A percentile compares a stretch with the other conserved stretches of the same genome.
phyloP scores from a whole-genome alignment of 495 filamentous ascomycete species.

The Cairneyella variabilis region DNA sequence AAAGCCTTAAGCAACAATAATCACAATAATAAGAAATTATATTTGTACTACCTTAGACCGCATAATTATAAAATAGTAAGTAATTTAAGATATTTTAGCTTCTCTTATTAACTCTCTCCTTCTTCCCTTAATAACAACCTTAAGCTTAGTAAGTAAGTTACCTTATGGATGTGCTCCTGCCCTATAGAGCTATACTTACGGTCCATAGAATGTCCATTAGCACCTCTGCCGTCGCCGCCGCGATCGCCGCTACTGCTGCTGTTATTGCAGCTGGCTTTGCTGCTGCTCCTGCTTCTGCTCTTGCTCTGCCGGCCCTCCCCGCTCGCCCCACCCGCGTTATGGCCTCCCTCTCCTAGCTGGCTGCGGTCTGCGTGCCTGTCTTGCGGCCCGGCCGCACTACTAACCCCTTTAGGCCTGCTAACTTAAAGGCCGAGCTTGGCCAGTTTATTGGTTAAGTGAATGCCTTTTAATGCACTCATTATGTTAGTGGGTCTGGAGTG shows the following conservation, averaged over 20 bases:
- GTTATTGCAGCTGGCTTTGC: neutral
- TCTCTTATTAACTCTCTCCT: too few relatives aligned
- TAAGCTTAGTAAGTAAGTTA: too few relatives aligned
- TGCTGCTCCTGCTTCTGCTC: neutral
- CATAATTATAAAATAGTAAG: too few relatives aligned
- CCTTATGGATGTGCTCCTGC: too few relatives aligned
- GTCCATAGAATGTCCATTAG: neutral
- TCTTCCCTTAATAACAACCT: too few relatives aligned
- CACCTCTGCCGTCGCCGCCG: too few relatives aligned
- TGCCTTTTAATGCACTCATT: neutral
- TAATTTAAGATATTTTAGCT: too few relatives aligned
- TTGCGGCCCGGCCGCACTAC: neutral
- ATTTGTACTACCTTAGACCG: too few relatives aligned
- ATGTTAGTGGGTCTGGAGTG: neutral
- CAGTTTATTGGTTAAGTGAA: neutral
- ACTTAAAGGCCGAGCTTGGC: neutral
- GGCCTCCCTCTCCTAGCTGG: neutral
- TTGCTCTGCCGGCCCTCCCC: neutral
- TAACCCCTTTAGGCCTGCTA: neutral
- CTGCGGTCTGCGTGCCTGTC: neutral
- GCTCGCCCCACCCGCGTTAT: neutral
- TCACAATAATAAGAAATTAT: too few relatives aligned
- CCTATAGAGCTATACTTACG: too few relatives aligned
- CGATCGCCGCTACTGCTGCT: neutral
- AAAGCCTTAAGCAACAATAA: too few relatives aligned